Evolutionary conservation across 441 rosid species (phyloP), one percentile per base, ranked within the genome.

Genomic region (Gossypium trilobum): DNA sequence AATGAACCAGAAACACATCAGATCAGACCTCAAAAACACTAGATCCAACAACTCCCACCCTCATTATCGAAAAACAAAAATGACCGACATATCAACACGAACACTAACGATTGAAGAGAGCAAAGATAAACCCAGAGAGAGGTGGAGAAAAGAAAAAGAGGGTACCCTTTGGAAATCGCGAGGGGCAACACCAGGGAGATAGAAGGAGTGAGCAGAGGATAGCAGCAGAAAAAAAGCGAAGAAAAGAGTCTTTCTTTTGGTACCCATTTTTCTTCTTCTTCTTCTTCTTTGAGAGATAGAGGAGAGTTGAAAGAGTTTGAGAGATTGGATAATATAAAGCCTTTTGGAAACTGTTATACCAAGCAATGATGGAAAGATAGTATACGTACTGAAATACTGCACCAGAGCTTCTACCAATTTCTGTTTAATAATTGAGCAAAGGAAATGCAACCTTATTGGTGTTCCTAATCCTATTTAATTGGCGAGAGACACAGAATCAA

Each of bases 171-270:
- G 85, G 72, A 91, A 85, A 85, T 91, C 95, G 57, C 95, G 95
- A 72, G 97, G 97, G 76, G 97, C 93, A 7, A 91, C 95, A 31
- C 97, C 97, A 44, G 95, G 97, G 54, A 91, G 97, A 71, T 91
- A 91, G 80, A 91, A 88, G 73, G 91, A 82, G 68, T 79, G 76
- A 14, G 86, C 89, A 54, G 81, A 71, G 70, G 87, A 85, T 67
- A 85, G 57, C 0, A 82, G 73, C 20, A 87, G 73, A 73, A 87
- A 75, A 27, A 67, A 67, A 72, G 74, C 57, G 72, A 85, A 70
- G 75, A 81, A 55, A 52, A 85, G 73, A 70, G 78, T 56, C 56
- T 73, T 58, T 75, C 73, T 63, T 48, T 76, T 68, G 67, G 78
- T 62, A 64, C 73, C 81, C 83, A 81, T 86, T 80, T 74, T 19